A percentile compares a stretch with the other conserved stretches of the same genome.
These are phyloP conservation scores for Leccinum ponderosum DNA, from an alignment of 1,284 basidiomycete species.

Conservation along the genomic window DNA sequence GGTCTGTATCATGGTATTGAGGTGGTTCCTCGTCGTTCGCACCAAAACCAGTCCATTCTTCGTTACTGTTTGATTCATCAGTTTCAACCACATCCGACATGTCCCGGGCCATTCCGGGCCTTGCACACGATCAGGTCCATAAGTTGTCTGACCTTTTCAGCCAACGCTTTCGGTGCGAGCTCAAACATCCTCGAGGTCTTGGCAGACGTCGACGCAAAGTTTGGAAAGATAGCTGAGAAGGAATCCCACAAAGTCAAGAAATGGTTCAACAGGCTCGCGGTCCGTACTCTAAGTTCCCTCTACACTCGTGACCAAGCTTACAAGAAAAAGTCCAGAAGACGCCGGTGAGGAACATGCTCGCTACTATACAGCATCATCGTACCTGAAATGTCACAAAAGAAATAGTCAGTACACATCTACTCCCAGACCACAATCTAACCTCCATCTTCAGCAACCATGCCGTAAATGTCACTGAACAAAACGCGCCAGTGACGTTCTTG, in stretches of 20 bases:
- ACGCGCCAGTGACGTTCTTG: conserved; percentile 59
- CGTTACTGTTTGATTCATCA: too few relatives aligned
- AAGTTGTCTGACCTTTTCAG: conserved; percentile 35
- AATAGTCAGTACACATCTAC: conserved; percentile 54
- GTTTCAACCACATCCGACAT: too few relatives aligned
- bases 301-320: conserved; percentile 43
- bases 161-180: conserved; percentile 61
- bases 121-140: background rate
- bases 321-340: conserved; percentile 79
- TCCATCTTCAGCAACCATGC: conserved; percentile 58
- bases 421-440: background rate
- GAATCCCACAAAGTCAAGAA: conserved; percentile 77
- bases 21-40: too few relatives aligned
- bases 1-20: too few relatives aligned
- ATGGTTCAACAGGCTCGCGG: conserved; percentile 80
- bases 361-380: conserved; percentile 69
- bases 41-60: too few relatives aligned
- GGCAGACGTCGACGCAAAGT: conserved; percentile 69
- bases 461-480: conserved; percentile 58
- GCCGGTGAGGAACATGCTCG: conserved; percentile 71
- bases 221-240: conserved; percentile 70
- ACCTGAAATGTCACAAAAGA: conserved; percentile 75
- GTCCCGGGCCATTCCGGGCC: too few relatives aligned
- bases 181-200: conserved; percentile 69
- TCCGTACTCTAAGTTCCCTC: conserved; percentile 32